Evolutionary conservation across 495 filamentous ascomycete species (phyloP).

Genomic region (Penicillium goetzii): DNA sequence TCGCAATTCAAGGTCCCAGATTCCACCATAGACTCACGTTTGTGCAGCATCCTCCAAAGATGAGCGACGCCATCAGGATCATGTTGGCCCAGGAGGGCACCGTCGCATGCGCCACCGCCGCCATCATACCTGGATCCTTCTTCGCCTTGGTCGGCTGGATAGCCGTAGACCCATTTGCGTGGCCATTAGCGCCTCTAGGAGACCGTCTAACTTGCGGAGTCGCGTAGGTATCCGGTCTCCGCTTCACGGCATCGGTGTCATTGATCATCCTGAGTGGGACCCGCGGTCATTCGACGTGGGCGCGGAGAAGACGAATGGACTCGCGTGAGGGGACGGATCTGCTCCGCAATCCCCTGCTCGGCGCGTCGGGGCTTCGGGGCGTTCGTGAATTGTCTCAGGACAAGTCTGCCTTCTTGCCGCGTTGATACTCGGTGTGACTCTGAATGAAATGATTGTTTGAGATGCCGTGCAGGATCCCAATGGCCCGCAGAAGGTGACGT

Average conservation of each 20-base stretch:
- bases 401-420: not conserved
- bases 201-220: not conserved
- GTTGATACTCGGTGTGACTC: not conserved
- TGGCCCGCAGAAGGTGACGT: conserved; percentile 5
- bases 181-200: not conserved
- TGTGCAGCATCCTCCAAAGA: conserved; percentile 96
- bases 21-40: conserved; percentile 65
- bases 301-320: conserved; percentile 1
- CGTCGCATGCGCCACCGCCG: conserved; percentile 50
- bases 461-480: not conserved
- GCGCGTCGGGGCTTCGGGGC: not conserved
- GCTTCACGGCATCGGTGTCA: conserved; percentile 24
- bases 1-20: not conserved
- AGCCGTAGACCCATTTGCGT: conserved; percentile 3
- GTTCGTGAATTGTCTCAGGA: not conserved
- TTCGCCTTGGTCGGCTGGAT: not conserved
- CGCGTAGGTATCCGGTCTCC: conserved; percentile 16
- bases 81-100: conserved; percentile 71
- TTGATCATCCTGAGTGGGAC: conserved; percentile 28
- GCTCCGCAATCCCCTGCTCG: conserved; percentile 6
- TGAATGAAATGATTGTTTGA: not conserved
- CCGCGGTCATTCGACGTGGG: not conserved
- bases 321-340: conserved; percentile 4
- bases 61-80: conserved; percentile 76
- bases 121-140: conserved; percentile 53